Evolutionary conservation across 1,139 yeast species (phyloP).

Genomic region (Pichia sp.): DNA sequence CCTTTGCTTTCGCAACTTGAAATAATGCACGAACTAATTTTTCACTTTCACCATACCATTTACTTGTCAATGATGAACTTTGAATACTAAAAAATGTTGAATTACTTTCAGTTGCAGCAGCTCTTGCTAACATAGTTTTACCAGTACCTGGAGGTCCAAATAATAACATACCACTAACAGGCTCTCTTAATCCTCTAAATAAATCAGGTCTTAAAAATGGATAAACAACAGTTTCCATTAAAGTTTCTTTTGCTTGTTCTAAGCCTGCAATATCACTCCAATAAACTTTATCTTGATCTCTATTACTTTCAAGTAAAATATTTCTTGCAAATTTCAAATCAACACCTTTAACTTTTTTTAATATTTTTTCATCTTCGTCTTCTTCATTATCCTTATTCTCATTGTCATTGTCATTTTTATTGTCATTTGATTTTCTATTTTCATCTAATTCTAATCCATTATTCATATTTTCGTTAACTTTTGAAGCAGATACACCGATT

Average conservation of each 20-base stretch:
- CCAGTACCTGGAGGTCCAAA: slow-evolving; percentile 99
- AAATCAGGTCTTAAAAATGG: slow-evolving; percentile 93
- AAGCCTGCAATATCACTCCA: slow-evolving; percentile 98
- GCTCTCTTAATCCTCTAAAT: slow-evolving; percentile 87
- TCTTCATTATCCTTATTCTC: slow-evolving; percentile 30
- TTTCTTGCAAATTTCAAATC: slow-evolving; percentile 48
- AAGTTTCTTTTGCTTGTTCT: slow-evolving; percentile 80
- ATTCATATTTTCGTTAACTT: neutral
- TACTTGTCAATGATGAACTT: slow-evolving; percentile 88
- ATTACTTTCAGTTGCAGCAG: slow-evolving; percentile 94
- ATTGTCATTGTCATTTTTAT: slow-evolving; percentile 13
- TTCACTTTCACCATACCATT: slow-evolving; percentile 90
- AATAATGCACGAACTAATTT: slow-evolving; percentile 88
- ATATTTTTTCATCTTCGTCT: slow-evolving; percentile 51
- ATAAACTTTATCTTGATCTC: slow-evolving; percentile 90
- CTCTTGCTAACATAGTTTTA: slow-evolving; percentile 94
- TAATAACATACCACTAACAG: slow-evolving; percentile 90
- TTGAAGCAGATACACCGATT: neutral
- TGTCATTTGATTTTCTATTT: neutral
- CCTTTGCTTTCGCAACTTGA: slow-evolving; percentile 73
- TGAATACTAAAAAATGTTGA: slow-evolving; percentile 91
- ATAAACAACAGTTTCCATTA: slow-evolving; percentile 94
- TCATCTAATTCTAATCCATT: neutral
- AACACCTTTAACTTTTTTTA: slow-evolving; percentile 39
- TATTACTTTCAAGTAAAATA: slow-evolving; percentile 84